Evolutionary conservation across 345 rosid genomes (phyloP), one percentile per base, ranked within the genome.

Genomic region (Pistacia integerrima): DNA sequence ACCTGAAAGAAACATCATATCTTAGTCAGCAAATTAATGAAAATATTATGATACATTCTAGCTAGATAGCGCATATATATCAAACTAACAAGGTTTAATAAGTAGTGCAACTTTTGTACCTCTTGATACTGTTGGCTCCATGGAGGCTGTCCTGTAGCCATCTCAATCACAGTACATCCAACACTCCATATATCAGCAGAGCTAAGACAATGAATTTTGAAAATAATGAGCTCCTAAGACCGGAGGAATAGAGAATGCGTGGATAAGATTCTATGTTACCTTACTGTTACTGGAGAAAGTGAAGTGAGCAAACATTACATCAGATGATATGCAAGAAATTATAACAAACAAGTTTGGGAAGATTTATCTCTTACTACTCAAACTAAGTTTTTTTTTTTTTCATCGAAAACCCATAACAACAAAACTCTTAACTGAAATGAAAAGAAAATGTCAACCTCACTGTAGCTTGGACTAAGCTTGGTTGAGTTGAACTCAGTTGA

Each of bases 61-160:
- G 13, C 13, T 13, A 74, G 56, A 46, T 48, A 14, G 4, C 12
- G 65, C n/a, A 41, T 28, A 52, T 62, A 33, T 80, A 72, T 11
- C 38, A 67, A 73, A 58, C 8, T 35, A 58, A 55, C n/a, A 61
- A 70, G 16, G 25, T 22, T 36, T 72, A 63, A 54, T 44, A 74
- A 70, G 74, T 72, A 46, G 56, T 64, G 79, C 44, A 74, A 69
- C 70, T 30, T 35, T 20, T 61, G 14, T 85, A 93, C 99, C 98
- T 93, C 97, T 78, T 95, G 94, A 80, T 87, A 95, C 78, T 93
- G 94, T 83, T 92, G 92, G 76, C 98, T 95, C 99, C 98, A 93
- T 16, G 99, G 98, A 84, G 98, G 96, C 84, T 95, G 93, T 78
- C 99, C 98, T 4, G 97, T 92, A 56, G 97, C 99, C 98, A 95